Evolutionary conservation across 2,329 filamentous ascomycete species (phyloP), one percentile per base, ranked within the genome.

Genomic region (Didymella pinodella): DNA sequence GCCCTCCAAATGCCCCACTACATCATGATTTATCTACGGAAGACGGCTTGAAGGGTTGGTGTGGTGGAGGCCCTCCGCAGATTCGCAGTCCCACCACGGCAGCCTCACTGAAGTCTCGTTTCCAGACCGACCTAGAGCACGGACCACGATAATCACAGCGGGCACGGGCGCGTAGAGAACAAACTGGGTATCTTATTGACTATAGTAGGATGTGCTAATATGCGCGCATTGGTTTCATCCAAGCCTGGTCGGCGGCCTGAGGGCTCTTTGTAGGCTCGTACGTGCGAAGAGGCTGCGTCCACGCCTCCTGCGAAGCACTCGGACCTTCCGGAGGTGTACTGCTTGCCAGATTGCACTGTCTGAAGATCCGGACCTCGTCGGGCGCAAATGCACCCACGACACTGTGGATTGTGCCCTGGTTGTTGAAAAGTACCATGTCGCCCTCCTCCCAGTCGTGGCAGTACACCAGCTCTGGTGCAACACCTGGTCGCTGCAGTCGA

Each of bases 321-420:
- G 56, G 62, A 32, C 85, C 86, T 50, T 83, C 69, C 7, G 86
- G 86, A 36, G 84, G 74, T 62, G 83, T 77, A 59, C 84, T 89
- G 3, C 84, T 87, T n/a, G 90, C 90, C 75, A 93, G 81, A 73
- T 93, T 93, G 77, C 90, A 93, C 80, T 93, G 90, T 62, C 90
- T 80, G 72, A 93, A 93, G 59, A 93, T 74, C 44, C 90, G 79
- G 31, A 92, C 86, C 79, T 93, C 90, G n/a, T 90, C 85, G 48
- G 88, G 84, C 7, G 83, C 83, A 75, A 93, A 93, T 1, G 88
- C 88, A 1, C 90, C 90, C 0, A 91, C 90, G 1, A 93, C 90
- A 3, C 85, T 88, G 75, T 94, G 90, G 55, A 93, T 73, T 16
- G 92, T 82, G 1, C 90, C 90, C 10, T 89, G 85, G 71, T 93